Evolutionary conservation across 768 basidiomycete species (phyloP), one percentile per base, ranked within the genome.

Genomic region (Dioszegia hungarica): DNA sequence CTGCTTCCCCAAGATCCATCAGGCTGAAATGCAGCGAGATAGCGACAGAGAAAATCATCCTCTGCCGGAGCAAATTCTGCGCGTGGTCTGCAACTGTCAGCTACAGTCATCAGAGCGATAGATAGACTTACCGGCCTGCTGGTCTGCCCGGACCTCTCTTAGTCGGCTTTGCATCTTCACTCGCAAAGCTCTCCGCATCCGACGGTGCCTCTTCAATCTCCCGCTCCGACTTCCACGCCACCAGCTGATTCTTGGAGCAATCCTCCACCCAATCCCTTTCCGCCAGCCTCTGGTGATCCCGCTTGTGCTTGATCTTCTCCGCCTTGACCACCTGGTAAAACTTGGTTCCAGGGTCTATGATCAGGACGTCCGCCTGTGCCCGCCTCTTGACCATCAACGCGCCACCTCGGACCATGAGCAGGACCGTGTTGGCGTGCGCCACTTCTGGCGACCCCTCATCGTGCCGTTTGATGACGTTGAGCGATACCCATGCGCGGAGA

Each of bases 261-360:
- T 33, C 39, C 37, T 68, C 65, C 19, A 72, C 67, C 70, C 70
- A 72, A 48, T 68, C 70, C 39, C 67, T 57, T 60, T 72, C 63
- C 11, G 47, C 67, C 12, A 72, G 38, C 34, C 49, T 61, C 45
- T 68, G 66, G 54, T 57, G 56, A 46, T 48, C 25, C 36, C 70
- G 56, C 3, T 54, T 45, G 56, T 63, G 2, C 27, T 41, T 60
- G 36, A 52, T 34, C 40, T 56, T 64, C 46, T 67, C 67, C 22
- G 28, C 47, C 2, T 47, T 44, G 3, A 65, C 57, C 15, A 49
- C 59, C 15, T 41, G 49, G 22, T 47, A 61, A 40, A 68, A 68
- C 8, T 60, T 27, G 22, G 37, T 48, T 1, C 20, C 39, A 20
- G 48, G 55, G 31, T 72, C 67, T 0, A 72, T 64, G 8, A 72